Evolutionary conservation across 2,329 filamentous ascomycete species (phyloP), one percentile per base, ranked within the genome.

Genomic region (Fusarium fujikuroi): DNA sequence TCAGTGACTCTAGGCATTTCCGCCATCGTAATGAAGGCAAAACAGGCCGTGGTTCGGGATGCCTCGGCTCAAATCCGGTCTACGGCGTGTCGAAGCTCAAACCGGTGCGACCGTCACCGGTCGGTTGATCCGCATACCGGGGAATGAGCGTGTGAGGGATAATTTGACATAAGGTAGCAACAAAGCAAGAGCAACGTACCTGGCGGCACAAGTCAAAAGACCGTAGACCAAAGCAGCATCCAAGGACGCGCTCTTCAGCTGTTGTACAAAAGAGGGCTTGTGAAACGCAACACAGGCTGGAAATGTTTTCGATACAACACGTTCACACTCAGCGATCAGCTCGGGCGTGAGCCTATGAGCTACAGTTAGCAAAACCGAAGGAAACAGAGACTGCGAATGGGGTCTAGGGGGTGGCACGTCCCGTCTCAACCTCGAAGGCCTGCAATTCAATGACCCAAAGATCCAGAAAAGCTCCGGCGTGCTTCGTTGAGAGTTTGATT

Each of bases 271-370:
- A 5, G 88, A 88, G 12, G 88, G 88, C 81, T 90, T 90, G 82
- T 90, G 88, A 78, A 90, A 90, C 76, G 88, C 88, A 46, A 90
- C 87, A 77, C 88, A 90, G 70, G 88, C 87, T 43, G 88, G 88
- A 75, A 90, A 85, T 19, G 88, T 89, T 83, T 89, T 90, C 75
- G 85, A 86, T 76, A 90, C 87, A 77, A 90, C 87, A 65, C 88
- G 85, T 81, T 90, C 88, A 79, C 88, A 90, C 81, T 90, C 88
- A 73, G 85, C 81, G 69, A 89, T 83, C 69, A 90, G 82, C 78
- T 90, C 88, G 58, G 88, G 88, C 14, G 87, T 89, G 58, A 90
- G 79, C 74, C 84, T 85, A 75, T 70, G 61, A 47, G 54, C 46
- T 39, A 56, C 64, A 68, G 75, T 80, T 76, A 80, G 79, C 63